Base-by-base conservation (phyloP, 495 filamentous ascomycete species). In the Hypoxylon lenormandii region DNA sequence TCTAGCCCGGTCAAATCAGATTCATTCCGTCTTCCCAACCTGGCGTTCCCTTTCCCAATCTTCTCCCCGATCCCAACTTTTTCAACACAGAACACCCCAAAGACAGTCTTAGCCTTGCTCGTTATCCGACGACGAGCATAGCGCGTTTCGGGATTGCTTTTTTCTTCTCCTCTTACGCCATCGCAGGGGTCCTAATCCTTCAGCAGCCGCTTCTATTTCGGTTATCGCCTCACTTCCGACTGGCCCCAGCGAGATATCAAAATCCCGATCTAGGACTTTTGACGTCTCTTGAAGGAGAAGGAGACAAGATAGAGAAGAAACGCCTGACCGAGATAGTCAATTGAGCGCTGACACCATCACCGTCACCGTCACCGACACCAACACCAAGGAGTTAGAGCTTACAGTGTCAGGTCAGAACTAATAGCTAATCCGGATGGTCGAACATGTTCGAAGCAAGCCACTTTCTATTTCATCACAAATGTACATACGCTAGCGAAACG, bases 1-100 rank as follows among this genome's bases (percentile, higher is more conserved):
- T 59, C 50, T 51, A 67, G 67, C 64, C 67, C 74, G 74, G 66
- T 60, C 74, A 54, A 76, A 76, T 76, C 71, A 76, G 45, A 59
- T 69, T 56, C 53, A 72, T 40, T 47, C 26, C 63, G 56, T 60
- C 50, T 64, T 71, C 71, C 74, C 74, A 69, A 66, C 68, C 59
- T 54, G 62, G 58, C 60, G 71, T 74, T 51, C 59, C 58, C 23
- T 43, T 61, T 68, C 45, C 47, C 49, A 60, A 57, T 51, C 53
- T 64, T 56, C 23, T 37, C 53, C 30, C 43, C 28, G 21, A 65
- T 72, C 54, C 64, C 49, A 61, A 22, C 37, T 64, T 60, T 56
- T 42, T 72, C 26, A 28, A 28, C 26, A 56, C 37, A 61, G 49
- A 58, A 48, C 51, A 22, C 21, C n/a, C n/a, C n/a, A n/a, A n/a